Base-by-base conservation (phyloP, 495 filamentous ascomycete genomes). In the Mycothermus thermophilus region DNA sequence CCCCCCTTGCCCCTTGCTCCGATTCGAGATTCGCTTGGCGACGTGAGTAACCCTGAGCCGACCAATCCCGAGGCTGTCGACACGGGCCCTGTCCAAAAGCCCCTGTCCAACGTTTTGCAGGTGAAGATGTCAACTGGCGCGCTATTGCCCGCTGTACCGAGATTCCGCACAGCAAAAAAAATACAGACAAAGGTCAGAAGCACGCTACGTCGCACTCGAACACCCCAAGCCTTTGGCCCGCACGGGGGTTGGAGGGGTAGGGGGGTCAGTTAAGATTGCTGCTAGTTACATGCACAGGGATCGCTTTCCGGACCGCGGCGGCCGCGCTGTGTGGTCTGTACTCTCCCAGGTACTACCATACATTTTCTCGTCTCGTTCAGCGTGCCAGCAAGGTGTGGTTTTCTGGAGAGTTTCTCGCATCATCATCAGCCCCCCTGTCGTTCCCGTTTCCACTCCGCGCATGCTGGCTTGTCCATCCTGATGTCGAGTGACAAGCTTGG, bases 91-190 rank as follows among this genome's bases (percentile, higher is more conserved):
- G n/a, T n/a, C n/a, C n/a, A n/a, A n/a, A n/a, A n/a, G n/a, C n/a
- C n/a, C n/a, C n/a, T n/a, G n/a, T n/a, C n/a, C n/a, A n/a, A n/a
- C n/a, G n/a, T n/a, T n/a, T n/a, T n/a, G n/a, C n/a, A n/a, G n/a
- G n/a, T n/a, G n/a, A 32, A 32, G 30, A 20, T 13, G 33, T 29
- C 31, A 19, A 30, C 27, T 38, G 19, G 29, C 26, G 44, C n/a
- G n/a, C n/a, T n/a, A n/a, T n/a, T 42, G 44, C 42, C 47, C 47
- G 42, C 44, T 32, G 36, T 38, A 47, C 32, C 26, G 35, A 33
- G 24, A 38, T 37, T 41, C 29, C 33, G 36, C 38, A 37, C 46
- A 46, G 30, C 32, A 40, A 43, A 40, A 27, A 33, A 40, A 20
- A 38, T 27, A n/a, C 4, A 7, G 4, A 27, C 26, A n/a, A 30